Evolutionary conservation across 2,329 filamentous ascomycete genomes (phyloP).

Genomic region (Rutstroemia sydowiana): DNA sequence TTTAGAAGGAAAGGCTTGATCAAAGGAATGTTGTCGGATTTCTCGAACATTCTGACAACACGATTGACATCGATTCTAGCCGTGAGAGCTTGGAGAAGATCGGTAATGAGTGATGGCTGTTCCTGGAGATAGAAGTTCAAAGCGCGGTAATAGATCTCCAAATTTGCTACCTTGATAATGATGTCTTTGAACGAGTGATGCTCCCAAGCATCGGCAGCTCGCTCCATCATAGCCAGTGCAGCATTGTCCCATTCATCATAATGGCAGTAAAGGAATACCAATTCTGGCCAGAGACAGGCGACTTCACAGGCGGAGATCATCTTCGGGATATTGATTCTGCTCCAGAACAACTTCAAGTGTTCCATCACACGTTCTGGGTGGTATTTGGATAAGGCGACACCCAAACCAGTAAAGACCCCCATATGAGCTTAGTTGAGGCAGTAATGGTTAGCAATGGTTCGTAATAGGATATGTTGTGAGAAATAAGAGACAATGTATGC

Average conservation of each 20-base stretch:
- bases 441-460: background rate
- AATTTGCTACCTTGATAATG: conserved; percentile 91
- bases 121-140: conserved; percentile 97
- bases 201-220: conserved; percentile 95
- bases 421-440: too few species aligned
- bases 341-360: conserved; percentile 98
- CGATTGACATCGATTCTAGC: conserved; percentile 94
- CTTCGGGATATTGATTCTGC: conserved; percentile 94
- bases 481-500: background rate
- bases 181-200: conserved; percentile 99
- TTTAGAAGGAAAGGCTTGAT: conserved; percentile 99
- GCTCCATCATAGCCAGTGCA: conserved; percentile 94
- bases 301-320: conserved; percentile 91
- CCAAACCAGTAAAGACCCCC: conserved; percentile 93
- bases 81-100: conserved; percentile 87
- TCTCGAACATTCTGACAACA: conserved; percentile 98
- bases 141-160: conserved; percentile 98
- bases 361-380: conserved; percentile 96
- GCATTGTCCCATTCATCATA: conserved; percentile 99
- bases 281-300: conserved; percentile 91
- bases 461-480: background rate
- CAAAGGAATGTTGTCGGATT: conserved; percentile 93
- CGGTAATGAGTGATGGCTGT: conserved; percentile 91
- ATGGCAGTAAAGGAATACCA: conserved; percentile 96
- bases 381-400: conserved; percentile 88